These are phyloP conservation scores for Dactylellina cionopaga DNA, from an alignment of 2,329 filamentous ascomycete species.

Conservation along the genomic window DNA sequence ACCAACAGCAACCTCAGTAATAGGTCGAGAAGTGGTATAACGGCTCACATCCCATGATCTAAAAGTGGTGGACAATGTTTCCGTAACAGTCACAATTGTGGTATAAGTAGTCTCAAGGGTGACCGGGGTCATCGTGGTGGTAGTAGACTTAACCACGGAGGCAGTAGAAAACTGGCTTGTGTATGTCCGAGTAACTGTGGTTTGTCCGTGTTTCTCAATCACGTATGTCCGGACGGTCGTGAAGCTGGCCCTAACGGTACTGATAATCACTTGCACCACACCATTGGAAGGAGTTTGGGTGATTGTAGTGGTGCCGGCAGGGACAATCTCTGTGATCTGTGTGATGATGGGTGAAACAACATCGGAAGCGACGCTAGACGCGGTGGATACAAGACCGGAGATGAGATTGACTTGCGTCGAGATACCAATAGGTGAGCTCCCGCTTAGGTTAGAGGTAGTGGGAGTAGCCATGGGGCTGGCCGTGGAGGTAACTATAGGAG, in stretches of 20 bases:
- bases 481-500: no score
- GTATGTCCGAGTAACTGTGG: slow-evolving; percentile 10
- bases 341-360: slow-evolving; percentile 21
- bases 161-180: background rate
- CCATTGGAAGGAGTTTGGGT: slow-evolving; percentile 9
- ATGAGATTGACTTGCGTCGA: background rate
- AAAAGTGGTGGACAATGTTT: slow-evolving; percentile 16
- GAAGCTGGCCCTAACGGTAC: slow-evolving; percentile 14
- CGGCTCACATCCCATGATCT: slow-evolving; percentile 14
- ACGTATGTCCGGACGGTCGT: slow-evolving; percentile 26
- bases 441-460: background rate
- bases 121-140: slow-evolving; percentile 11
- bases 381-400: background rate
- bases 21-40: slow-evolving; percentile 12
- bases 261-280: slow-evolving; percentile 7
- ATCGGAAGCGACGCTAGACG: background rate
- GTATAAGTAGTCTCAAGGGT: slow-evolving; percentile 29
- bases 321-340: slow-evolving; percentile 27
- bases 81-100: slow-evolving; percentile 19
- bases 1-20: slow-evolving; percentile 22
- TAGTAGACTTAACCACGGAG: slow-evolving; percentile 11
- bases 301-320: slow-evolving; percentile 30
- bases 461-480: no score
- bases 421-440: background rate
- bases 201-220: slow-evolving; percentile 22